Evolutionary conservation across 192 early-diverging fungal species (phyloP).

Genomic region (Rhizophagus sp.): DNA sequence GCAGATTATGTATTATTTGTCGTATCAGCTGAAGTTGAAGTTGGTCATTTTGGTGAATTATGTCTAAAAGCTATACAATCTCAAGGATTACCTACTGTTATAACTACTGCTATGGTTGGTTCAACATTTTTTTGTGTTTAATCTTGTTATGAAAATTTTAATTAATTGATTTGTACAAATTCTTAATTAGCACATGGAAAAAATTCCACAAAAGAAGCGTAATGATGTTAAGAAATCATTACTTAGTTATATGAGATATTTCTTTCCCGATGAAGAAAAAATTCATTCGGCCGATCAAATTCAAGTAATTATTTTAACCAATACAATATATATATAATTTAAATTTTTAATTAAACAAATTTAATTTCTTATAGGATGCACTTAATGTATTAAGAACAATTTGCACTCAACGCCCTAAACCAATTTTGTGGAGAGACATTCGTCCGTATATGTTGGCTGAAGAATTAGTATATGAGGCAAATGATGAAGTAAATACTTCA

Average conservation of each 20-base stretch:
- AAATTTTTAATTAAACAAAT: background rate
- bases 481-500: slow-evolving; percentile 35
- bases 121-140: background rate
- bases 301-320: slow-evolving; percentile 31
- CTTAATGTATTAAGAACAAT: slow-evolving; percentile 75
- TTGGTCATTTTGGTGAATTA: slow-evolving; percentile 90
- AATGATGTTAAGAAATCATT: slow-evolving; percentile 84
- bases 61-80: slow-evolving; percentile 82
- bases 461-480: slow-evolving; percentile 63
- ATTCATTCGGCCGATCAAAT: slow-evolving; percentile 63
- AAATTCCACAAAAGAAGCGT: slow-evolving; percentile 61
- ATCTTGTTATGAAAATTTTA: background rate
- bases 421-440: slow-evolving; percentile 82
- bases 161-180: background rate
- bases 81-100: slow-evolving; percentile 80
- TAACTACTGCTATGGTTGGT: slow-evolving; percentile 65
- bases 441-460: slow-evolving; percentile 90
- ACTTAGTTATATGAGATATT: slow-evolving; percentile 78
- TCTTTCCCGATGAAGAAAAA: slow-evolving; percentile 84
- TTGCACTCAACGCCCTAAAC: slow-evolving; percentile 75
- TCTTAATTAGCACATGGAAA: slow-evolving; percentile 59
- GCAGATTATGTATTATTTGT: slow-evolving; percentile 90
- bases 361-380: slow-evolving; percentile 44
- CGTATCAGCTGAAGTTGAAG: slow-evolving; percentile 87
- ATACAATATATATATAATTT: slow-evolving; percentile 9